Evolutionary conservation across 148 eudicot genomes (phyloP), one percentile per base, ranked within the genome.

Genomic region (Dysphania ambrosioides): DNA sequence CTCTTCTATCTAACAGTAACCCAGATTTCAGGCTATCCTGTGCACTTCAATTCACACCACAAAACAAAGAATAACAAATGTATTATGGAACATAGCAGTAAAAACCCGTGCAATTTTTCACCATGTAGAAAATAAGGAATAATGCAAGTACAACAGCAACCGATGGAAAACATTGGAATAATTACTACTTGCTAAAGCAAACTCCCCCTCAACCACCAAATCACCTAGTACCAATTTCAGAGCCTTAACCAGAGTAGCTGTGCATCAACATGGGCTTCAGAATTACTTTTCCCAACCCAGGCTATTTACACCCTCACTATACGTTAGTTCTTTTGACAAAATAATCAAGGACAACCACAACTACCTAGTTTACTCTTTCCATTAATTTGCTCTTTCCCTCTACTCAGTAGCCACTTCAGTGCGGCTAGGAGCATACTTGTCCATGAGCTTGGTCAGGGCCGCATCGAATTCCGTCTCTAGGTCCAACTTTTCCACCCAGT

Each of bases 391-490:
- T 32, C 19, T 63, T 59, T 16, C 5, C 3, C 53, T 16, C 23
- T 53, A 1, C 8, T 21, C 26, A 1, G 2, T 0, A n/a, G 24
- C 24, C 24, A 5, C 73, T 6, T 15, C 65, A 59, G 57, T 60
- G 59, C 72, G 68, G 2, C 29, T 51, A 19, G 90, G 87, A 32
- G 78, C 75, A 81, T 83, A 86, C 65, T 88, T 84, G 16, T 57
- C 79, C 89, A 90, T 85, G 27, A 93, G 89, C 58, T 69, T 68
- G 47, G 83, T 73, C 31, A 87, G 68, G 30, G 59, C 73, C 19
- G 77, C 77, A 70, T 85, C 80, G 53, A 83, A 78, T 29, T 83
- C 79, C 24, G 74, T 76, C 84, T 90, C 97, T 27, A 87, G 76
- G 18, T 77, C 78, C 71, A 90, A 44, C 77, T 75, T 79, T 71